phyloP scores from a whole-genome alignment of 129 eudicot species.

The Artemisia annua region DNA sequence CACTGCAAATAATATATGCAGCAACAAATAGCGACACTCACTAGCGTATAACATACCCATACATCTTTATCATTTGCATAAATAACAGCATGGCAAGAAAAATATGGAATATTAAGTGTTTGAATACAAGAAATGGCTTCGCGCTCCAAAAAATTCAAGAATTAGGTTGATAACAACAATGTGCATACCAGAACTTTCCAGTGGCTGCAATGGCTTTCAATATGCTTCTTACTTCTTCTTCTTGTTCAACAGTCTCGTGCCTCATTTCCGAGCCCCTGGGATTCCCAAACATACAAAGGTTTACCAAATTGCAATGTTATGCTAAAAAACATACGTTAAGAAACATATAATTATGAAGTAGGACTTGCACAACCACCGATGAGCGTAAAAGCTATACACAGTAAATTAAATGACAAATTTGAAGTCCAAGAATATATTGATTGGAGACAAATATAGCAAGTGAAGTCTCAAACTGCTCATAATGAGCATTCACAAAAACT shows the following conservation, averaged over 20 bases:
- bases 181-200: conserved; percentile 80
- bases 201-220: conserved; percentile 73
- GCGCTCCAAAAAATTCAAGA: not conserved
- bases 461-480: not conserved
- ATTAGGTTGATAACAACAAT: not conserved
- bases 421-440: conserved; percentile 7
- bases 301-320: conserved; percentile 2
- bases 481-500: not conserved
- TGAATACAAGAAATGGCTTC: too few species aligned
- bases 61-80: too few species aligned
- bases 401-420: not conserved
- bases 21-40: too few species aligned
- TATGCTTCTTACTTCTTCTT: conserved; percentile 52
- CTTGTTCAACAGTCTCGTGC: conserved; percentile 48
- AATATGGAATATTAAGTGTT: too few species aligned
- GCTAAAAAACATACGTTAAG: not conserved
- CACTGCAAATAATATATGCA: not conserved
- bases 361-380: conserved; percentile 7
- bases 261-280: conserved; percentile 43
- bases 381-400: conserved; percentile 2
- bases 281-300: conserved; percentile 12
- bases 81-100: too few species aligned
- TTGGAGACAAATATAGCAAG: not conserved
- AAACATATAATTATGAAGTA: not conserved
- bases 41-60: too few species aligned